Base-by-base conservation (phyloP, 139 green algal species). In the Monoraphidium neglectum region DNA sequence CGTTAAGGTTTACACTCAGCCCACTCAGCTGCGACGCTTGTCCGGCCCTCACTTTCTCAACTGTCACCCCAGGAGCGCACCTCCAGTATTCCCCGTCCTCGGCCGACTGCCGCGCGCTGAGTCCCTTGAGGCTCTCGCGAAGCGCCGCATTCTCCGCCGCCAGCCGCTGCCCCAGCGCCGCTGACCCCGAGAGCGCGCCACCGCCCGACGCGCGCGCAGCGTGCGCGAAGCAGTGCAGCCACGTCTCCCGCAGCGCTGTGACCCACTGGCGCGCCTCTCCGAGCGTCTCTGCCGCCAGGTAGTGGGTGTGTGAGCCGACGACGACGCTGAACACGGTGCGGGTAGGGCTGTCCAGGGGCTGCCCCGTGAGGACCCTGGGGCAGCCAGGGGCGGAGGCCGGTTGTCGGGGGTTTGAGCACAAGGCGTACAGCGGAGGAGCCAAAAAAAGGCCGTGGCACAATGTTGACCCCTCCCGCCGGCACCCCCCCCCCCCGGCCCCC, bases 141-240 rank as follows among this genome's bases (percentile, higher is more conserved):
- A 88, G 80, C 32, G 71, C 23, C 4, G 73, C 53, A 67, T 90
- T 90, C 26, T 82, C 76, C 3, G 78, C 78, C 74, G 88, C 66
- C 46, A 88, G 60, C 75, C n/a, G n/a, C n/a, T n/a, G n/a, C n/a
- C n/a, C n/a, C n/a, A n/a, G n/a, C n/a, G n/a, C n/a, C n/a, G n/a
- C n/a, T n/a, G n/a, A n/a, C n/a, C n/a, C n/a, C n/a, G n/a, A n/a
- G n/a, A n/a, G n/a, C n/a, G n/a, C 65, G 21, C 59, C 49, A 3
- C 1, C 47, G 54, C 79, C 74, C 38, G 80, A 83, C 49, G 70
- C 82, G 23, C 89, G 84, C 5, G 87, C 78, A 0, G 87, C 87
- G 76, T 93, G 89, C 67, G 88, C 82, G 71, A 88, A 91, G 80
- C 90, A 93, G 40, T 90, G 85, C 43, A 89, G 59, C 90, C 90